These are phyloP conservation scores for Lodderomyces orthopsilosis DNA, from an alignment of 1,139 yeast genomes.

Conservation along the genomic window DNA sequence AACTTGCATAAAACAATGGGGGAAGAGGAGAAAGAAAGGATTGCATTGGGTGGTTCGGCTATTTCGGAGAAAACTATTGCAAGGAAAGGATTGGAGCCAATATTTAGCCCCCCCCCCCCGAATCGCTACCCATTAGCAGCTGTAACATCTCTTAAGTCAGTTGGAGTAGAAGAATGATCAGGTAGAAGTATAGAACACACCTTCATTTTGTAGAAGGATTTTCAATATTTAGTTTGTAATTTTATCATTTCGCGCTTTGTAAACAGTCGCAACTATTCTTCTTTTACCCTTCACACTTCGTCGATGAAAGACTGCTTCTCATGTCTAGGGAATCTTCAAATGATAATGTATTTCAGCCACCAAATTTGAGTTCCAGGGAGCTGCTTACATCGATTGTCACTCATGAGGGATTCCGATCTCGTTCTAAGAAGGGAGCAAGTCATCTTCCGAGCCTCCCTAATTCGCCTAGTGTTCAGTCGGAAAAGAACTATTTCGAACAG, in stretches of 20 bases:
- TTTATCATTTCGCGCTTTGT: conserved; percentile 16
- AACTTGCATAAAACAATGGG: conserved; percentile 53
- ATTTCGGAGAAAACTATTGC: not conserved
- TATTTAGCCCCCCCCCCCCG: not conserved
- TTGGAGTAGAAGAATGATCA: not conserved
- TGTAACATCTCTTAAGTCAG: not conserved
- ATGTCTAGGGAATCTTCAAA: conserved; percentile 1
- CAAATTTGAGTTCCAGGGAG: not conserved
- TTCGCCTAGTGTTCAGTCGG: not conserved
- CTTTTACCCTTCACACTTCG: not conserved
- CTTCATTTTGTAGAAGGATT: no score
- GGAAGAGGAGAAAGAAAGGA: conserved; percentile 33
- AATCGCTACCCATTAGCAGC: not conserved
- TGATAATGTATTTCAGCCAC: not conserved
- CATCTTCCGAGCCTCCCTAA: conserved; percentile 1
- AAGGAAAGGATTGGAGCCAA: not conserved
- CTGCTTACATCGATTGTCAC: conserved; percentile 1
- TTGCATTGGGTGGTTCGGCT: conserved; percentile 12
- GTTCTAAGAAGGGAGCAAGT: conserved; percentile 17
- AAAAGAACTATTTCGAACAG: not conserved
- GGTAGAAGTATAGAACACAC: no score
- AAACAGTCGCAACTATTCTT: not conserved
- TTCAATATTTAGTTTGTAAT: no score
- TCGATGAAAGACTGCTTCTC: not conserved
- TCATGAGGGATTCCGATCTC: conserved; percentile 2